A percentile compares a stretch with the other conserved stretches of the same genome.
phyloP scores from a whole-genome alignment of 2,329 filamentous ascomycete species.

The Fusarium coffeatum region DNA sequence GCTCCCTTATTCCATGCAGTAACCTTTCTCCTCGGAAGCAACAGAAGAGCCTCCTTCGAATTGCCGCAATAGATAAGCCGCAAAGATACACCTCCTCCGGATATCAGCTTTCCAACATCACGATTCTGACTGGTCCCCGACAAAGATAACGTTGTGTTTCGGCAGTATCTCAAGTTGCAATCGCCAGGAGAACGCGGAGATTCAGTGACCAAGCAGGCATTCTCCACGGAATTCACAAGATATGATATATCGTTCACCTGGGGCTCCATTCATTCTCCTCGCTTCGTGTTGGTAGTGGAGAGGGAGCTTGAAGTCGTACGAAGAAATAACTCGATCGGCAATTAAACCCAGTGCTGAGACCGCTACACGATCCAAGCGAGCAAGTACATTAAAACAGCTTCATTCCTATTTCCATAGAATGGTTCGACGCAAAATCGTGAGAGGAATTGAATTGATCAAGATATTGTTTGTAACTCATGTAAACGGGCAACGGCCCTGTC shows the following conservation, averaged over 20 bases:
- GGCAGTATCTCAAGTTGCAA: not conserved
- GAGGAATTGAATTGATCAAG: not conserved
- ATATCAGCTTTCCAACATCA: conserved; percentile 20
- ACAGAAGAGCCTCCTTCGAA: conserved; percentile 19
- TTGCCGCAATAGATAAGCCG: conserved; percentile 31
- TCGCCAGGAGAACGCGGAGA: not conserved
- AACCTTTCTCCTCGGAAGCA: conserved; percentile 37
- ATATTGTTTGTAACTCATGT: not conserved
- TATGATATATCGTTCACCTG: not conserved
- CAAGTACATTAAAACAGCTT: not conserved
- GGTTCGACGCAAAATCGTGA: not conserved
- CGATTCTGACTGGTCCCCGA: conserved; percentile 25
- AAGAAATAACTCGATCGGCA: conserved; percentile 29
- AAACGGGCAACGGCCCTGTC: not conserved
- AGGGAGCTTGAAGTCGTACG: not conserved
- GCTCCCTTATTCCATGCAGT: conserved; percentile 14
- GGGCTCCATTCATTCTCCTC: not conserved
- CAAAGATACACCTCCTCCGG: conserved; percentile 7
- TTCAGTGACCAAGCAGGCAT: conserved; percentile 5
- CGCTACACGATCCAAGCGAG: not conserved
- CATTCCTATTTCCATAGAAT: not conserved
- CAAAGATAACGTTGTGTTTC: conserved; percentile 25
- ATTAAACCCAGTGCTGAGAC: not conserved
- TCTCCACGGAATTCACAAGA: conserved; percentile 11
- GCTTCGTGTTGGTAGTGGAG: not conserved